These are phyloP conservation scores for Carex cristatella DNA, from an alignment of 176 grass and related monocot genomes.

Conservation along the genomic window DNA sequence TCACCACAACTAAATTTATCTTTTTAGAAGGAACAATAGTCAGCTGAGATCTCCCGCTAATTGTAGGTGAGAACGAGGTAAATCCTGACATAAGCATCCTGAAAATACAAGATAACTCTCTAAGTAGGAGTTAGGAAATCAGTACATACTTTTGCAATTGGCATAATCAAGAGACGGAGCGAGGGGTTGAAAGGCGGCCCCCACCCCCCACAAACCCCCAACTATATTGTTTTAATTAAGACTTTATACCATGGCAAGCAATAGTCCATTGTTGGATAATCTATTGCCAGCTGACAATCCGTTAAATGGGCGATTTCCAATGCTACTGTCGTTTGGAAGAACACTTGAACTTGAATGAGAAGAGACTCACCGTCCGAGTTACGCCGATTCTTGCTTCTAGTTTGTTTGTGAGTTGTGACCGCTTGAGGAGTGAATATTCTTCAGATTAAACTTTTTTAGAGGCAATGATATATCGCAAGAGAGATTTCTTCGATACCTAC, in stretches of 20 bases:
- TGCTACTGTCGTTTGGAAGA: too few relatives aligned
- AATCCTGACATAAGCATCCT: constrained; percentile 25
- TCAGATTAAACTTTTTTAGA: neutral
- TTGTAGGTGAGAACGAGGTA: constrained; percentile 6
- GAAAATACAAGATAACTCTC: constrained; percentile 9
- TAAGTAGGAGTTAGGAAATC: neutral
- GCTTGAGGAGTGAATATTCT: neutral
- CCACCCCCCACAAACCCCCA: too few relatives aligned
- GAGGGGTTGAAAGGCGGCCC: too few relatives aligned
- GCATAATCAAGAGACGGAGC: neutral
- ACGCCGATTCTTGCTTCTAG: neutral
- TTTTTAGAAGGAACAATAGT: constrained; percentile 4
- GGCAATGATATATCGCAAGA: too few relatives aligned
- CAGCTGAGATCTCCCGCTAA: neutral
- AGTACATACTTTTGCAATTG: neutral
- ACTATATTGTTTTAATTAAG: too few relatives aligned
- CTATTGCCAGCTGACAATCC: neutral
- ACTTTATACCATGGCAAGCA: neutral
- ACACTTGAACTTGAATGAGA: neutral
- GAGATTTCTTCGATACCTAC: too few relatives aligned
- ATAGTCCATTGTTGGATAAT: neutral
- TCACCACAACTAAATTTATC: constrained; percentile 28
- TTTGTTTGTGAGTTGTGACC: neutral
- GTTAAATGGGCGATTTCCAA: neutral
- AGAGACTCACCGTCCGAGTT: neutral